Conservation (phyloP, 345 rosid species). For the Bretschneidera sinensis region DNA sequence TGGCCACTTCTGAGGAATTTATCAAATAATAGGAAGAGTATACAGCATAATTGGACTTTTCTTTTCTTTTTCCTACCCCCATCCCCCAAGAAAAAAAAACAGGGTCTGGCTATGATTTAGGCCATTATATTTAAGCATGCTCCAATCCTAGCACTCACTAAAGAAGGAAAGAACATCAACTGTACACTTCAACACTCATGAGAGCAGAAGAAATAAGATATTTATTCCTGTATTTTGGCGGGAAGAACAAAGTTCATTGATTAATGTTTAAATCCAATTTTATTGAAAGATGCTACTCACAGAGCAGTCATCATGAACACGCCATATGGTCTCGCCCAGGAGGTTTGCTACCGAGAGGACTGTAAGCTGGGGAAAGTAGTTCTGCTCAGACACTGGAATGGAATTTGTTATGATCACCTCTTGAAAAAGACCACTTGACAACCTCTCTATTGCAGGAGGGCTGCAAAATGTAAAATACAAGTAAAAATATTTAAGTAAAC, state of each 20-base stretch:
- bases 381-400: conserved; percentile 74
- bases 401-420: conserved; percentile 96
- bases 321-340: conserved; percentile 96
- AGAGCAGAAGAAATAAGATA: conserved; percentile 3
- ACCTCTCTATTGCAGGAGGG: conserved; percentile 92
- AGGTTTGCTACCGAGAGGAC: conserved; percentile 94
- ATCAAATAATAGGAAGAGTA: too few relatives aligned
- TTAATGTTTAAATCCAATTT: conserved; percentile 14
- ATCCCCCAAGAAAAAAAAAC: too few relatives aligned
- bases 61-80: too few relatives aligned
- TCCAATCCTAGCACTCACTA: neutral
- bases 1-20: too few relatives aligned
- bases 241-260: conserved; percentile 10
- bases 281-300: too few relatives aligned
- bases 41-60: too few relatives aligned
- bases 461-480: conserved; percentile 35
- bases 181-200: conserved; percentile 6
- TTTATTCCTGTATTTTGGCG: conserved; percentile 4
- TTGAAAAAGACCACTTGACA: conserved; percentile 90
- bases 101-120: too few relatives aligned
- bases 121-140: neutral
- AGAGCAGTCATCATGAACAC: conserved; percentile 93
- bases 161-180: neutral
- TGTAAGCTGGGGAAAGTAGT: conserved; percentile 90
- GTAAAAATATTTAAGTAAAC: too few relatives aligned